A percentile compares a stretch with the other conserved stretches of the same genome.
Evolutionary conservation across 2,329 filamentous ascomycete genomes (phyloP).

Genomic region (Fusarium chaquense): DNA sequence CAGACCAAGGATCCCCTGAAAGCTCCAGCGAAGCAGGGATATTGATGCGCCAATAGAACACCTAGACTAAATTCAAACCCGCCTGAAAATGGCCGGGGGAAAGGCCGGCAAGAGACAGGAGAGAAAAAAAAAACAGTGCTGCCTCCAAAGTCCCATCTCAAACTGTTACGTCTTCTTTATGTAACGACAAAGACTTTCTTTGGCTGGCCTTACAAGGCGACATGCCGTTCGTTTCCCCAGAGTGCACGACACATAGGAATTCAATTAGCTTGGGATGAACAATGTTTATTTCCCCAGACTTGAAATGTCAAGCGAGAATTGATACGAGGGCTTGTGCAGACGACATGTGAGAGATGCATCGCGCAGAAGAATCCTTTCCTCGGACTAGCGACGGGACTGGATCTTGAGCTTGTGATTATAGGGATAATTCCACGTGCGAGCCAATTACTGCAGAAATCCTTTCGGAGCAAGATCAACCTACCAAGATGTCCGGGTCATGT

Average conservation of each 20-base stretch:
- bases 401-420: conserved; percentile 42
- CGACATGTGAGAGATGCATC: background rate
- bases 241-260: conserved; percentile 16
- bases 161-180: conserved; percentile 45
- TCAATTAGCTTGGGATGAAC: background rate
- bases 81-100: background rate
- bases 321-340: conserved; percentile 1
- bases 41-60: background rate
- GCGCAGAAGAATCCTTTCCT: background rate
- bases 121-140: background rate
- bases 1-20: background rate
- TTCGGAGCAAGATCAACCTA: background rate
- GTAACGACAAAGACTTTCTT: conserved; percentile 42
- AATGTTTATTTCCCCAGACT: conserved; percentile 34
- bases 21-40: background rate
- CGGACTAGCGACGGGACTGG: conserved; percentile 27
- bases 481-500: background rate
- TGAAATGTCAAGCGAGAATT: background rate
- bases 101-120: background rate
- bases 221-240: conserved; percentile 36
- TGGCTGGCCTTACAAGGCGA: conserved; percentile 31
- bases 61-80: too few relatives aligned
- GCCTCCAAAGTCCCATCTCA: conserved; percentile 3
- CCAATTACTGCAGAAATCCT: background rate
- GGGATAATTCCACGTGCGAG: conserved; percentile 31